Evolutionary conservation across 331 rosid genomes (phyloP), one percentile per base, ranked within the genome.

Genomic region (Acacia concinna): DNA sequence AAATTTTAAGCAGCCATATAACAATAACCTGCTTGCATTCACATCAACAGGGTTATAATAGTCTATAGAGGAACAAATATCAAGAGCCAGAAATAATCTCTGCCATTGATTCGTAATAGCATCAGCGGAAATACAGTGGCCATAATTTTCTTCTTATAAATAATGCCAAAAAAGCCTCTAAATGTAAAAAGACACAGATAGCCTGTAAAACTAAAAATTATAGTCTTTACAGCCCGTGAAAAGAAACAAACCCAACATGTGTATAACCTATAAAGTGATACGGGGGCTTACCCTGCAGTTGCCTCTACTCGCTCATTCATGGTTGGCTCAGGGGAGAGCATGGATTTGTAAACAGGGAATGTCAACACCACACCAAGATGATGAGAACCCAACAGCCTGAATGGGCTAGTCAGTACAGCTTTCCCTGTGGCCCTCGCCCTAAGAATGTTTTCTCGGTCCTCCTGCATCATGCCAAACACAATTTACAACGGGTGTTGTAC

Each of bases 321-420:
- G 2, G 97, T 83, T 74, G 99, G 97, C 71, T 84, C 81, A 13
- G 76, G 43, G 69, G 97, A 85, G 74, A 93, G 94, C 86, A 89
- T 96, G 74, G 94, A 90, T 78, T 93, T 96, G 88, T 91, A 96
- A 79, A 96, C 99, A 28, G 99, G 99, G 81, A 96, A 96, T 30
- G 99, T 96, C 89, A 96, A 80, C 54, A 96, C 99, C 80, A 96
- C 99, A 78, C 99, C 99, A 81, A 96, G 99, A 87, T 96, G 97
- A 89, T 88, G 98, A 82, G 98, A 90, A 73, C 88, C 97, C 71
- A 96, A 84, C 78, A 96, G 82, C 89, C 90, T 90, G 54, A 96
- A 96, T 13, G 99, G 99, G 62, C 98, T 90, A 21, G 99, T 96
- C 38, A 96, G 88, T 82, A 91, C 99, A 46, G 99, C 98, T 85